Evolutionary conservation across 305 asterid genomes (phyloP), one percentile per base, ranked within the genome.

Genomic region (Fraxinus ornus): DNA sequence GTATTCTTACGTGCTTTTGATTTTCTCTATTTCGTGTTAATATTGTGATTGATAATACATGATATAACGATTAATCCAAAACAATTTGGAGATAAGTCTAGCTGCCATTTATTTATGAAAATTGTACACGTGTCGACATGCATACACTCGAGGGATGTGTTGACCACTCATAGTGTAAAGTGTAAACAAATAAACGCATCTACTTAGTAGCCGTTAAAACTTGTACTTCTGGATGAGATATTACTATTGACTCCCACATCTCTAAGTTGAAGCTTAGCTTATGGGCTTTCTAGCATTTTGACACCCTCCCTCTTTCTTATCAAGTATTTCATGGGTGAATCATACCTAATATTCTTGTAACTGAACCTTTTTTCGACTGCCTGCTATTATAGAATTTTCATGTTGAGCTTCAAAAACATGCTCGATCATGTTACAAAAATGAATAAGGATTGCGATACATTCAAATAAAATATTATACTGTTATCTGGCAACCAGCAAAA

Each of bases 401-500:
- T 15, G 21, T 49, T 15, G 60, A 49, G 19, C 60, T 49, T 49
- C 60, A 15, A 49, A 49, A 3, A 13, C 19, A 15, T 52, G 22
- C 8, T 52, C 19, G 62, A 52, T 52, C 62, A 17, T 49, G 6
- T 3, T 3, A 49, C 21, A n/a, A 17, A 49, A 49, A 49, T 49
- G 19, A 49, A 49, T 4, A 32, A 32, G 35, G 35, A 3, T 52
- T 52, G 8, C 19, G 64, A 52, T 52, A 5, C 24, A 55, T n/a
- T 55, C 64, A 55, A 17, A 13, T 47, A 52, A 52, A 5, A 17
- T 52, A 52, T 52, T 52, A 52, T 4, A 17, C 3, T 55, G 64
- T n/a, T 55, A 55, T 55, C 64, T 55, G 24, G 64, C 64, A 55
- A 55, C 64, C 81, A 80, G 76, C 83, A 71, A 30, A 19, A 83